phyloP scores from a whole-genome alignment of 176 grass and related monocot species.

The Triticum urartu region DNA sequence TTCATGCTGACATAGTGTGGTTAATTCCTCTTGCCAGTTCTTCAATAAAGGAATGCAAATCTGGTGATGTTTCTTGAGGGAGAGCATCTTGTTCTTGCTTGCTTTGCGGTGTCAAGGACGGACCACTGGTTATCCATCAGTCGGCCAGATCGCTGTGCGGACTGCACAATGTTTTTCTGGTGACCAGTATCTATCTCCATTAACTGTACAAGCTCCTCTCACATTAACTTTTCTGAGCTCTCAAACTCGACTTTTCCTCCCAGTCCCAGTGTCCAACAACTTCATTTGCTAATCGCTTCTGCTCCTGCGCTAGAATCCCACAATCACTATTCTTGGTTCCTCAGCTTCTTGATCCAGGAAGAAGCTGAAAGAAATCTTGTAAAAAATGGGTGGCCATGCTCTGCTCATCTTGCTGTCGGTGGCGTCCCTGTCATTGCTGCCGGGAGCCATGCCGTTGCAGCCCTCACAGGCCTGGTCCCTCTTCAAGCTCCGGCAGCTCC shows the following conservation, averaged over 20 bases:
- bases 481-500: constrained; percentile 73
- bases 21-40: constrained; percentile 36
- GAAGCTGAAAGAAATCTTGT: neutral
- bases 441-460: constrained; percentile 60
- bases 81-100: constrained; percentile 50
- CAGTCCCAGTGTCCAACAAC: constrained; percentile 1
- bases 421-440: constrained; percentile 52
- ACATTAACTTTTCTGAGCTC: constrained; percentile 20
- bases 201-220: constrained; percentile 24
- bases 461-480: constrained; percentile 89
- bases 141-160: constrained; percentile 23
- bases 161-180: constrained; percentile 28
- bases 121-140: neutral
- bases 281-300: neutral
- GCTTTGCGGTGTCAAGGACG: constrained; percentile 34
- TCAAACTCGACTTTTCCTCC: constrained; percentile 13
- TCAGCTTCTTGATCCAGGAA: constrained; percentile 4
- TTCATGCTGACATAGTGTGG: constrained; percentile 18
- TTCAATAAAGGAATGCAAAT: constrained; percentile 58
- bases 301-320: neutral
- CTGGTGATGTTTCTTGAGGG: constrained; percentile 38
- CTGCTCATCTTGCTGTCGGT: constrained; percentile 53
- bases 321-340: constrained; percentile 7
- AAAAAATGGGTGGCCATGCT: constrained; percentile 20
- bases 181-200: constrained; percentile 45